Evolutionary conservation across 768 basidiomycete genomes (phyloP).

Genomic region (Suillus cothurnatus): DNA sequence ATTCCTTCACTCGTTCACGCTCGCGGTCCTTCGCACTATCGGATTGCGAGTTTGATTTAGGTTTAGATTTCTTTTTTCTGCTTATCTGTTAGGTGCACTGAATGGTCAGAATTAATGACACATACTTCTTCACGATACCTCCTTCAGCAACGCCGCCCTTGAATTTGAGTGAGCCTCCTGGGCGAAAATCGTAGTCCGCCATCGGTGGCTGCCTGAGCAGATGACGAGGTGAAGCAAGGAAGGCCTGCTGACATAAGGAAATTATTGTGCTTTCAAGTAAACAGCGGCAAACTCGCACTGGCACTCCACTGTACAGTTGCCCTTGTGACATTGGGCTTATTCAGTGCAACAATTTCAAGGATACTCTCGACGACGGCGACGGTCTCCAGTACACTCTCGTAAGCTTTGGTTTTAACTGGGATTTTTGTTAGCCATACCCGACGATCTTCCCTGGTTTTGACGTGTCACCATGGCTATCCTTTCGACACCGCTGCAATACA

Average conservation of each 20-base stretch:
- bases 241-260: conserved; percentile 33
- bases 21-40: conserved; percentile 47
- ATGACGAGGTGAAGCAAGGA: conserved; percentile 19
- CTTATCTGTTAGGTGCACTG: conserved; percentile 16
- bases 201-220: conserved; percentile 41
- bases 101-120: conserved; percentile 12
- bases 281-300: conserved; percentile 25
- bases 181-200: conserved; percentile 85
- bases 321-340: conserved; percentile 4
- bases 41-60: conserved; percentile 58
- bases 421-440: background rate
- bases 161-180: conserved; percentile 87
- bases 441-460: background rate
- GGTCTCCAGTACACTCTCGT: background rate
- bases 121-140: conserved; percentile 83
- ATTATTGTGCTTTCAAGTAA: conserved; percentile 20
- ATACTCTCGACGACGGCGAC: background rate
- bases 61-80: conserved; percentile 86
- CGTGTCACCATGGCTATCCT: conserved; percentile 65
- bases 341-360: conserved; percentile 7
- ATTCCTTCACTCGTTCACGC: conserved; percentile 49
- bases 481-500: conserved; percentile 66
- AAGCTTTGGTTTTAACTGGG: background rate
- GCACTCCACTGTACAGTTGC: background rate
- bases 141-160: conserved; percentile 82